Evolutionary conservation across 2,329 filamentous ascomycete genomes (phyloP).

Genomic region (Aureobasidium zeae): DNA sequence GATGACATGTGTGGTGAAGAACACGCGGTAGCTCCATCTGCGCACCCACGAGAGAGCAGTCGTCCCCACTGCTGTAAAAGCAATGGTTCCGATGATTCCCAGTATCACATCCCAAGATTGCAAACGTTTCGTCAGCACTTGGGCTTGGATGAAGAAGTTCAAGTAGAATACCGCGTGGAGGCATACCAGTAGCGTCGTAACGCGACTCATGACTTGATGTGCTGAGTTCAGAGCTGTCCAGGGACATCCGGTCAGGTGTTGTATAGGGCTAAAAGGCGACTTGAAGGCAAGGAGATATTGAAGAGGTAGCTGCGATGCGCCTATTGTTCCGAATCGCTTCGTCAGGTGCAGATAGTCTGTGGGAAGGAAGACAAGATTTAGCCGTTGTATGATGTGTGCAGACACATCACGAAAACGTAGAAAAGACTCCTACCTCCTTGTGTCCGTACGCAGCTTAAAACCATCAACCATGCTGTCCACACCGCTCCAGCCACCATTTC

Average conservation of each 20-base stretch:
- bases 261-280: conserved; percentile 42
- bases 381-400: too few relatives aligned
- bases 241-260: conserved; percentile 43
- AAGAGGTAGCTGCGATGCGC: conserved; percentile 50
- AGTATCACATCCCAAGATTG: conserved; percentile 49
- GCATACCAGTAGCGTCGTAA: conserved; percentile 43
- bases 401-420: too few relatives aligned
- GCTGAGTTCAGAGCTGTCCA: conserved; percentile 48
- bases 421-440: conserved; percentile 43
- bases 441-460: conserved; percentile 42
- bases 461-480: conserved; percentile 46
- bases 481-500: conserved; percentile 40
- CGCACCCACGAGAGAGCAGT: conserved; percentile 42
- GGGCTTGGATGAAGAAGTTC: conserved; percentile 46
- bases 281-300: conserved; percentile 49
- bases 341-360: conserved; percentile 56
- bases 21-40: conserved; percentile 41
- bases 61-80: conserved; percentile 38
- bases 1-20: conserved; percentile 48
- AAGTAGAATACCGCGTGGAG: conserved; percentile 48
- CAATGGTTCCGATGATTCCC: conserved; percentile 41
- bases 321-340: conserved; percentile 52
- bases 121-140: conserved; percentile 45
- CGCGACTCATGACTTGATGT: conserved; percentile 50
- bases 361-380: background rate